phyloP scores from a whole-genome alignment of 768 basidiomycete genomes.

The Tricholoma sp. region DNA sequence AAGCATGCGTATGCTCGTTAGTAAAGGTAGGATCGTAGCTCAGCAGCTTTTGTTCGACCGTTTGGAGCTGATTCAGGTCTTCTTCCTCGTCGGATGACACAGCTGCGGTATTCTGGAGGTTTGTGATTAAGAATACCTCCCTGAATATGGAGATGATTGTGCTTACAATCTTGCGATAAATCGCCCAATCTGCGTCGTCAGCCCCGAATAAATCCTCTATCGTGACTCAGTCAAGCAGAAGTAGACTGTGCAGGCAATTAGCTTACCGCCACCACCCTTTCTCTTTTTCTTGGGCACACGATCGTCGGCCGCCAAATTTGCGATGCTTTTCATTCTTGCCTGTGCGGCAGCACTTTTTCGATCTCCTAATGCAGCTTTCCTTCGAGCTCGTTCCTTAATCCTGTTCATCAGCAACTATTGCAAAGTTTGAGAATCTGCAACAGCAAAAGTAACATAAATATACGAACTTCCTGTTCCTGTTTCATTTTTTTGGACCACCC shows the following conservation, averaged over 20 bases:
- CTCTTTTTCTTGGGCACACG: slow-evolving; percentile 79
- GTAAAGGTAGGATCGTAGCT: slow-evolving; percentile 84
- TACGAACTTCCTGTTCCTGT: slow-evolving; percentile 70
- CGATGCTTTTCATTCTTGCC: slow-evolving; percentile 94
- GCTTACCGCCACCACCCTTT: slow-evolving; percentile 69
- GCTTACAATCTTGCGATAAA: slow-evolving; percentile 93
- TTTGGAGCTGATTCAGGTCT: slow-evolving; percentile 65
- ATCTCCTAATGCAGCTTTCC: slow-evolving; percentile 79
- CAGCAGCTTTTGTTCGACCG: slow-evolving; percentile 78
- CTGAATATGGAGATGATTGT: background rate
- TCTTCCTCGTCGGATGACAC: slow-evolving; percentile 89
- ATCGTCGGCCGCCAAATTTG: slow-evolving; percentile 85
- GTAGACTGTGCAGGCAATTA: background rate
- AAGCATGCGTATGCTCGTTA: slow-evolving; percentile 73
- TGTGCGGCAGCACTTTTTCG: slow-evolving; percentile 94
- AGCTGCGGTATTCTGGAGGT: slow-evolving; percentile 56
- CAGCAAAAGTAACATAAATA: background rate
- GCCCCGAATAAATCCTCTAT: slow-evolving; percentile 90
- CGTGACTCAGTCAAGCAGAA: slow-evolving; percentile 5
- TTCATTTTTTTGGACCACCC: slow-evolving; percentile 75
- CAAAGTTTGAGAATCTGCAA: slow-evolving; percentile 1
- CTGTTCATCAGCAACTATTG: slow-evolving; percentile 68
- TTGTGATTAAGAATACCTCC: background rate
- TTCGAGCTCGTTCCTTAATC: slow-evolving; percentile 78
- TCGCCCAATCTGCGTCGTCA: slow-evolving; percentile 95